Evolutionary conservation across 176 grass and related monocot species (phyloP).

Genomic region (Aegilops tauschii): DNA sequence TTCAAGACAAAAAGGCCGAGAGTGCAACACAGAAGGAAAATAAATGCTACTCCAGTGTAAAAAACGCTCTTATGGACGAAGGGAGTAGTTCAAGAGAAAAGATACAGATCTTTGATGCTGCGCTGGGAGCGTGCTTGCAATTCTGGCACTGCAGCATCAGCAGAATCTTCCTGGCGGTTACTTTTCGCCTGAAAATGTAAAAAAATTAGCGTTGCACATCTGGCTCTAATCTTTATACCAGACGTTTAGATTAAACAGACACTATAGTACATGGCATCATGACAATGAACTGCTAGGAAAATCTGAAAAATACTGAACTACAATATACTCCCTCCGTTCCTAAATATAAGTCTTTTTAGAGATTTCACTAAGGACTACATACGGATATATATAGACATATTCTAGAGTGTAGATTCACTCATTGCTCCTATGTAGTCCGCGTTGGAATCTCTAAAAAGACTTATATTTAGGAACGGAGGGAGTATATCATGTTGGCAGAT

Average conservation of each 20-base stretch:
- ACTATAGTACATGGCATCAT: background rate
- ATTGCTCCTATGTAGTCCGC: too few relatives aligned
- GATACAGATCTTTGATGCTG: constrained; percentile 50
- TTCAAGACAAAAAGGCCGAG: constrained; percentile 12
- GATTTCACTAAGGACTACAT: too few relatives aligned
- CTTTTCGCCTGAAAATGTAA: constrained; percentile 67
- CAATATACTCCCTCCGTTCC: too few relatives aligned
- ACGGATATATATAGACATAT: too few relatives aligned
- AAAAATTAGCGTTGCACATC: background rate
- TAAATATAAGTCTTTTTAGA: too few relatives aligned
- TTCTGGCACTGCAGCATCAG: constrained; percentile 89
- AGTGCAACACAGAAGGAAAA: background rate
- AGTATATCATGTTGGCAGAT: background rate
- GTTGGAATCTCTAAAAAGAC: too few relatives aligned
- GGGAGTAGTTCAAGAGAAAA: background rate
- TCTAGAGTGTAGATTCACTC: too few relatives aligned
- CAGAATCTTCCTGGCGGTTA: constrained; percentile 93
- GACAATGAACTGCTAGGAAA: background rate
- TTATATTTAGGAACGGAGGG: too few relatives aligned
- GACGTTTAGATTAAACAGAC: background rate
- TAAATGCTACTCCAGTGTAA: background rate
- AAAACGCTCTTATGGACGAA: too few relatives aligned
- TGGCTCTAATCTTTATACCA: too few relatives aligned
- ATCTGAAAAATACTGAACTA: background rate
- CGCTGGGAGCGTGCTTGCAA: constrained; percentile 87